Percentiles rank a stretch among this genome's conserved stretches.
phyloP scores from a whole-genome alignment of 768 basidiomycete genomes.

The Melanogaster broomeanus region DNA sequence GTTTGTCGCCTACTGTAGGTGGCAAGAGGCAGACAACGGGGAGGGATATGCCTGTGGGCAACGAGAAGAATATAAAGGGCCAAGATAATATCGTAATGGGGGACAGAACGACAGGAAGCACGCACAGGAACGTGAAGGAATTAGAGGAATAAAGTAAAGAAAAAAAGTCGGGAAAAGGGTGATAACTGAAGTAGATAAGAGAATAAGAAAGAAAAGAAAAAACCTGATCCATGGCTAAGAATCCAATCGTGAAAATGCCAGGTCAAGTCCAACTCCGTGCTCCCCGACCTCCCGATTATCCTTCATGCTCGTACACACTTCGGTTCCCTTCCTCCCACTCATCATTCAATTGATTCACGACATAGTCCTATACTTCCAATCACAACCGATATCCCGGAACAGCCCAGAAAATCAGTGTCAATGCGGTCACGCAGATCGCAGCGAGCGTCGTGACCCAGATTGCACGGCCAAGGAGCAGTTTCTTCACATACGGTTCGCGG shows the following conservation, averaged over 20 bases:
- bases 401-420: conserved; percentile 93
- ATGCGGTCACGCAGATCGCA: conserved; percentile 68
- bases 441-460: conserved; percentile 89
- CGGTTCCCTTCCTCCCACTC: conserved; percentile 5
- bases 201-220: conserved; percentile 31
- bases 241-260: conserved; percentile 21
- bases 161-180: conserved; percentile 16
- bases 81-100: conserved; percentile 10
- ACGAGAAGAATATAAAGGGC: conserved; percentile 16
- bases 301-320: conserved; percentile 6
- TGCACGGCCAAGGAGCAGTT: conserved; percentile 84
- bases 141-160: conserved; percentile 24
- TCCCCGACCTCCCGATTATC: conserved; percentile 9
- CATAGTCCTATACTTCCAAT: conserved; percentile 2
- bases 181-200: conserved; percentile 30
- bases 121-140: conserved; percentile 22
- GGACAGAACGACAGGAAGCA: conserved; percentile 19
- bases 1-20: conserved; percentile 16
- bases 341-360: conserved; percentile 5
- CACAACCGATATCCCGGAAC: conserved; percentile 92
- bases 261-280: conserved; percentile 15
- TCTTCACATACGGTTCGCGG: conserved; percentile 92
- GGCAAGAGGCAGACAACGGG: conserved; percentile 13
- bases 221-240: conserved; percentile 17
- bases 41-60: conserved; percentile 28